Base-by-base conservation (phyloP, 805 yeast genomes). In the Candida tibetensis region DNA sequence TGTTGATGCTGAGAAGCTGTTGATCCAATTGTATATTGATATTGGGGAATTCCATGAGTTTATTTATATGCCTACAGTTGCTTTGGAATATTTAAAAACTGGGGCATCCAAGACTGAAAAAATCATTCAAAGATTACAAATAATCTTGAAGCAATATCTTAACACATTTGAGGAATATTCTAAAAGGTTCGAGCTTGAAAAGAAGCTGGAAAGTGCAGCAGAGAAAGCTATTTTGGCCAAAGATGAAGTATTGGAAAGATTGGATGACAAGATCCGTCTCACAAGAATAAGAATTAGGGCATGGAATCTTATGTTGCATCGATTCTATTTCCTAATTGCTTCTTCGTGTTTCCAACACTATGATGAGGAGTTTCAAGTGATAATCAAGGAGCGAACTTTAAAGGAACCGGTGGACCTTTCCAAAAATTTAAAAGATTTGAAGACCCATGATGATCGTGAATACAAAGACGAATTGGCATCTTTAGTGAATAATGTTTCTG, bases 311-410 rank as follows among this genome's bases (percentile, higher is more conserved):
- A 51, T 79, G 8, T 60, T 86, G 12, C 97, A 93, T 55, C 81
- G 90, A 36, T 72, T 82, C 30, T 83, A 77, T 52, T 91, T 90
- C 53, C 77, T 88, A 44, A 65, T 85, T 17, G 97, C 87, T 0
- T 78, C 89, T 2, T 76, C 85, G 0, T 77, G 83, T 51, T 85
- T 72, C 46, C 90, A 83, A 44, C 38, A 51, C 7, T 58, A 65
- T 41, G 71, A 69, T 45, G 50, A 46, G 15, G 71, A 63, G 34
- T 69, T 62, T 35, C 46, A 44, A 19, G 40, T 45, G 14, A 57
- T 60, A 28, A 58, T 64, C 7, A 7, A 32, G 8, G 10, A 7
- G 25, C 7, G 10, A 7, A 7, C 9, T 10, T 10, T 21, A 7
- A 30, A 47, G 7, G 14, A 28, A 15, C n/a, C 16, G 17, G 36